A percentile compares a stretch with the other conserved stretches of the same genome.
These are phyloP conservation scores for Scleromitrula shiraiana DNA, from an alignment of 2,329 filamentous ascomycete genomes.

Conservation along the genomic window DNA sequence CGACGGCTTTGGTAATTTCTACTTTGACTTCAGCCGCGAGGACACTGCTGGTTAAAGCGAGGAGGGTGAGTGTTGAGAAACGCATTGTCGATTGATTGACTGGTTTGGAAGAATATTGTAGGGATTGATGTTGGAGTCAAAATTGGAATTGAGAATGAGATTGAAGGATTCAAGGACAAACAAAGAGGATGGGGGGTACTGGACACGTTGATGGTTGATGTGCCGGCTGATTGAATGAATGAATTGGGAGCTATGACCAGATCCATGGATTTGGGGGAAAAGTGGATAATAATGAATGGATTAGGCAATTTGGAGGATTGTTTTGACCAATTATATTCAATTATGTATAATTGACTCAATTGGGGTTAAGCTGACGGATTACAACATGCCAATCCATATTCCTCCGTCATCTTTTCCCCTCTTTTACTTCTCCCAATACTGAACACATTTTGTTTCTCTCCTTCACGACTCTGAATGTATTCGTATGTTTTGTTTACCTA, in stretches of 20 bases:
- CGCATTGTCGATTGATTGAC: conserved; percentile 23
- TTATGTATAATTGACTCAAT: too few relatives aligned
- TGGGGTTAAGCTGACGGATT: too few relatives aligned
- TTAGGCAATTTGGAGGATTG: too few relatives aligned
- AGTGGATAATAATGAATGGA: background rate
- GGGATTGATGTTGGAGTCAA: background rate
- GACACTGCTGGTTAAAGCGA: conserved; percentile 22
- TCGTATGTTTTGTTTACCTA: too few relatives aligned
- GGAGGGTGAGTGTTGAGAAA: conserved; percentile 26
- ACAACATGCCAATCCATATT: background rate
- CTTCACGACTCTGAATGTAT: background rate
- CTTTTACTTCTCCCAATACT: background rate
- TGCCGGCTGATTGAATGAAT: background rate
- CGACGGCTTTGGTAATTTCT: conserved; percentile 63
- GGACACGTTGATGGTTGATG: background rate
- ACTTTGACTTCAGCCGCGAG: conserved; percentile 53
- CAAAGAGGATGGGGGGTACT: background rate
- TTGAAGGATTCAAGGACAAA: background rate
- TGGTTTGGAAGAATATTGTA: background rate
- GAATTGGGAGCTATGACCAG: background rate
- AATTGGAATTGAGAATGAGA: background rate
- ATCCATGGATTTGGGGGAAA: background rate
- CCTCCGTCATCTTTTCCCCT: background rate
- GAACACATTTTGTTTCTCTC: too few relatives aligned
- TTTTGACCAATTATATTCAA: background rate